These are phyloP conservation scores for Ensete ventricosum DNA, from an alignment of 176 grass and related monocot species.

Conservation along the genomic window DNA sequence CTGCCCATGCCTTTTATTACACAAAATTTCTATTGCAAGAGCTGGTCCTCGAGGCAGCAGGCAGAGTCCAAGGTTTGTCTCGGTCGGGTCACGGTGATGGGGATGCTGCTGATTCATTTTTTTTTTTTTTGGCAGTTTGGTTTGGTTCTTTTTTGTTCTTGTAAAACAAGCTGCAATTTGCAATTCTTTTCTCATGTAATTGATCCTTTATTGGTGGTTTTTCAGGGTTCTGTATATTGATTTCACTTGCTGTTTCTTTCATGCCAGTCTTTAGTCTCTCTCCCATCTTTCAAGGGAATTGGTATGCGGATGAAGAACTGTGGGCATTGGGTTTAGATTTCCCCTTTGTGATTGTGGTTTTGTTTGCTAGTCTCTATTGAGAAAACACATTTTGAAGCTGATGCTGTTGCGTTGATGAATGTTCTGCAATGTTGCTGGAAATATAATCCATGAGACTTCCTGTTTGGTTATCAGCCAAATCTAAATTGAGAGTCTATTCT, in stretches of 20 bases:
- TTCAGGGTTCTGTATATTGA: background rate
- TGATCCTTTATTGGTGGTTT: background rate
- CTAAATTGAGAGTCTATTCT: too few relatives aligned
- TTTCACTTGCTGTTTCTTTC: background rate
- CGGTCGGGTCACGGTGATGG: background rate
- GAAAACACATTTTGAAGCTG: too few relatives aligned
- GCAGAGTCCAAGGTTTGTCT: background rate
- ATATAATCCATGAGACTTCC: too few relatives aligned
- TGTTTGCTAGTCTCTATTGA: too few relatives aligned
- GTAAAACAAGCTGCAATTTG: background rate
- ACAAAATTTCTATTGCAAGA: background rate
- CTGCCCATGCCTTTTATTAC: background rate
- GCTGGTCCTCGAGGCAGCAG: background rate
- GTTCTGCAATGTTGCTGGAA: too few relatives aligned
- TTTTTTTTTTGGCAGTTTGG: constrained; percentile 8
- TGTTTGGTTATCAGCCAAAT: too few relatives aligned
- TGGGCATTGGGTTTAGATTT: too few relatives aligned
- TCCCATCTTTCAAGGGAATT: too few relatives aligned
- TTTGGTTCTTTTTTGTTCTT: constrained; percentile 10
- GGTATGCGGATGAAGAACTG: too few relatives aligned
- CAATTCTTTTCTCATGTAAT: constrained; percentile 3
- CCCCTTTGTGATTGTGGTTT: too few relatives aligned
- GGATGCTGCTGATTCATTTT: constrained; percentile 1
- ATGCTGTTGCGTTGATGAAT: too few relatives aligned
- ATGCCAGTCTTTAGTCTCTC: background rate